These are phyloP conservation scores for Bacidia rubella DNA, from an alignment of 495 filamentous ascomycete genomes.

Conservation along the genomic window DNA sequence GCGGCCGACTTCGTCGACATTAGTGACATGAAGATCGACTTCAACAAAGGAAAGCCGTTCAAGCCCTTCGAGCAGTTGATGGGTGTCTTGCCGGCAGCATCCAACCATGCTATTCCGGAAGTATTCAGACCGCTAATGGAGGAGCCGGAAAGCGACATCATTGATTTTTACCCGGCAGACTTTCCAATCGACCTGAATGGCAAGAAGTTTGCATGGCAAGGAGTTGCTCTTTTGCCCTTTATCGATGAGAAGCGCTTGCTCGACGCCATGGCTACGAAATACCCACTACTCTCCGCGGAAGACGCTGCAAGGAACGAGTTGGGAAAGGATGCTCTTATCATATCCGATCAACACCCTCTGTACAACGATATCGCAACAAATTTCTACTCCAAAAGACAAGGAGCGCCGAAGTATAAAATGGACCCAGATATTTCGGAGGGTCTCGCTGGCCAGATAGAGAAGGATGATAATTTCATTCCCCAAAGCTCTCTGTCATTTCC, in stretches of 20 bases:
- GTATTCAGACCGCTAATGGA: slow-evolving; percentile 84
- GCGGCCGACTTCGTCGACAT: slow-evolving; percentile 89
- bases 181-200: slow-evolving; percentile 91
- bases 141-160: slow-evolving; percentile 71
- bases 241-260: slow-evolving; percentile 86
- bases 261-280: slow-evolving; percentile 68
- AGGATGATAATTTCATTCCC: slow-evolving; percentile 68
- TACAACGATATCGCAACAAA: slow-evolving; percentile 68
- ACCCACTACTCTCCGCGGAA: slow-evolving; percentile 63
- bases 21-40: slow-evolving; percentile 60
- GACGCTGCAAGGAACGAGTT: slow-evolving; percentile 67
- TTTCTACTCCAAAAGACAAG: slow-evolving; percentile 85
- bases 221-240: slow-evolving; percentile 84
- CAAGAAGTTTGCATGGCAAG: slow-evolving; percentile 98
- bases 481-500: slow-evolving; percentile 53
- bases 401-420: slow-evolving; percentile 47
- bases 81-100: slow-evolving; percentile 89
- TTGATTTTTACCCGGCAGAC: slow-evolving; percentile 93
- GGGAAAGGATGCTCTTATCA: slow-evolving; percentile 65
- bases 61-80: slow-evolving; percentile 95
- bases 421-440: slow-evolving; percentile 62
- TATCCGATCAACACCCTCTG: slow-evolving; percentile 69
- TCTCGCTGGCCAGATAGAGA: slow-evolving; percentile 66
- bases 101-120: slow-evolving; percentile 77
- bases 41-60: slow-evolving; percentile 78